A percentile compares a stretch with the other conserved stretches of the same genome.
phyloP scores from a whole-genome alignment of 768 basidiomycete species.

The Mycena rebaudengoi region DNA sequence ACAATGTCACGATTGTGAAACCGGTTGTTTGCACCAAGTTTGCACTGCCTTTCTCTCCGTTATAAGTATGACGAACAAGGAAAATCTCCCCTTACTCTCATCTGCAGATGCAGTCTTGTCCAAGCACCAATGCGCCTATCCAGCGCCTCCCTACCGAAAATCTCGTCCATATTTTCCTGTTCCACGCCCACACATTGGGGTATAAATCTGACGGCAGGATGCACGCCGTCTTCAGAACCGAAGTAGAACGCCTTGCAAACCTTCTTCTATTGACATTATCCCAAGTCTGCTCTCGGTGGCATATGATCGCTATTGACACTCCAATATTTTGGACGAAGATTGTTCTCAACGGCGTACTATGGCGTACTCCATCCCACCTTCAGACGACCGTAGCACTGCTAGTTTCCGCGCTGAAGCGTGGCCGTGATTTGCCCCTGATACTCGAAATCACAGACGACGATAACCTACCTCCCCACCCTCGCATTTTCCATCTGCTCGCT shows the following conservation, averaged over 20 bases:
- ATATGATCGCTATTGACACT: conserved; percentile 7
- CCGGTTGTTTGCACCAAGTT: no score
- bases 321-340: conserved; percentile 12
- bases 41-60: background rate
- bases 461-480: background rate
- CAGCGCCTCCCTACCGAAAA: conserved; percentile 6
- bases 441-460: background rate
- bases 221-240: background rate
- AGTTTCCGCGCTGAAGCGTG: conserved; percentile 7
- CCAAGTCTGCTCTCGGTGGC: conserved; percentile 12
- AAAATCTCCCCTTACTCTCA: background rate
- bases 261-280: conserved; percentile 10
- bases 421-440: conserved; percentile 3
- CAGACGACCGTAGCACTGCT: conserved; percentile 1
- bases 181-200: conserved; percentile 5
- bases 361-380: conserved; percentile 1
- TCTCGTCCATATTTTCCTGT: conserved; percentile 9
- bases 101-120: background rate
- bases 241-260: conserved; percentile 7
- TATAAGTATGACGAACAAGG: background rate
- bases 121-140: background rate
- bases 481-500: conserved; percentile 7
- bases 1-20: background rate
- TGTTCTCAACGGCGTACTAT: conserved; percentile 5
- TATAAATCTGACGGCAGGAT: conserved; percentile 3